Evolutionary conservation across 2,329 filamentous ascomycete genomes (phyloP).

Genomic region (Diplodia seriata): DNA sequence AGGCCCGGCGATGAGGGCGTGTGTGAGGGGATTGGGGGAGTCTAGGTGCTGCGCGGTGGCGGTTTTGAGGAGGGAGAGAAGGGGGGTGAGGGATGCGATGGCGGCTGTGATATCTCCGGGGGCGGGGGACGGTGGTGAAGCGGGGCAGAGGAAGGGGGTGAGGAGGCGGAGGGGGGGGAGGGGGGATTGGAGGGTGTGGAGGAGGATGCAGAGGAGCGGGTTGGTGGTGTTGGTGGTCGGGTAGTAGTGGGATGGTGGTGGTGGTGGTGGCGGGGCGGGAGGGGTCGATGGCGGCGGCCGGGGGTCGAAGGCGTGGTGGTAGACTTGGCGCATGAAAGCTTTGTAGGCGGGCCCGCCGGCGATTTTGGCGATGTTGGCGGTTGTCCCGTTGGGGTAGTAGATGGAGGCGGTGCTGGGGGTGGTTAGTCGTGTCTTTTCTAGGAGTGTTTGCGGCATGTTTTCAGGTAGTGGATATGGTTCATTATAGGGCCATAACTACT

Average conservation of each 20-base stretch:
- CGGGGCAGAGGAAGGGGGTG: no score
- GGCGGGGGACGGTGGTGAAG: background rate
- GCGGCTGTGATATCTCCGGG: no score
- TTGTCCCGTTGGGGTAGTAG: background rate
- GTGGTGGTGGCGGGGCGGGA: no score
- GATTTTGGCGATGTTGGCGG: background rate
- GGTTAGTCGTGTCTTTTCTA: background rate
- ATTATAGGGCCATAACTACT: background rate
- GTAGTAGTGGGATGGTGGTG: background rate
- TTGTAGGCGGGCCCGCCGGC: background rate
- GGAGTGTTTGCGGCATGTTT: background rate
- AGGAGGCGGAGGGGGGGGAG: no score
- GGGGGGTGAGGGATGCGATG: no score
- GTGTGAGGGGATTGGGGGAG: background rate
- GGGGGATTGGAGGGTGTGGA: background rate
- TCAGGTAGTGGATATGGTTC: background rate
- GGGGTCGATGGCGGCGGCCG: background rate
- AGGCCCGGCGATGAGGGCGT: background rate
- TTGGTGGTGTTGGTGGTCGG: background rate
- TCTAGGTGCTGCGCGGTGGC: background rate
- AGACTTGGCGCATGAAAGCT: background rate
- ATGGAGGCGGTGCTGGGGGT: conserved; percentile 17
- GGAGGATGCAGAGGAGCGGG: background rate
- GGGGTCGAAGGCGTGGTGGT: background rate
- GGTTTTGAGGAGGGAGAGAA: background rate